Conservation (phyloP, 2,329 filamentous ascomycete species). For the Stachybotrys chlorohalonatus region DNA sequence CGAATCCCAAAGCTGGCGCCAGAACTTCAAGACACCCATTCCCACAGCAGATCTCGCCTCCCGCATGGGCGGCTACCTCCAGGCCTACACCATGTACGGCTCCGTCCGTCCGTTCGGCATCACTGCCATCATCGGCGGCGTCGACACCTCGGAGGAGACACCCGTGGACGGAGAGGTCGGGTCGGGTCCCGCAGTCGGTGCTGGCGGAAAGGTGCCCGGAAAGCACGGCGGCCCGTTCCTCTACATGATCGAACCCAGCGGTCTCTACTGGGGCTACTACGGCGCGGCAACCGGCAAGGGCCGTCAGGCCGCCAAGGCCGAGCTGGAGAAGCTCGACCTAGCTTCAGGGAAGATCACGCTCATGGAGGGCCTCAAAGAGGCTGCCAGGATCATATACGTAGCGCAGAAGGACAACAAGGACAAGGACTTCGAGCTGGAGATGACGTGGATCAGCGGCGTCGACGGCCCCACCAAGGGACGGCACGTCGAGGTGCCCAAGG, state of each 20-base stretch:
- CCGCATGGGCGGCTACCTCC: constrained; percentile 91
- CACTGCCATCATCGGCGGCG: constrained; percentile 86
- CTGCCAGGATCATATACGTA: constrained; percentile 92
- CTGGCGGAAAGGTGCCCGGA: constrained; percentile 70
- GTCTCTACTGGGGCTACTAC: constrained; percentile 98
- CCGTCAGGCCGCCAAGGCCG: constrained; percentile 91
- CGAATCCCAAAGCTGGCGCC: constrained; percentile 85
- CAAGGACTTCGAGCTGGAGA: constrained; percentile 98
- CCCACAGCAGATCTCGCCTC: constrained; percentile 79
- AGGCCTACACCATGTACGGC: constrained; percentile 95
- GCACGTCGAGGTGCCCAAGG: constrained; percentile 89
- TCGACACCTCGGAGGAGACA: constrained; percentile 79
- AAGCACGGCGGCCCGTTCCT: constrained; percentile 83
- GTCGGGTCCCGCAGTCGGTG: constrained; percentile 64
- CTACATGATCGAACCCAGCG: constrained; percentile 99
- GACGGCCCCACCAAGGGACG: constrained; percentile 85
- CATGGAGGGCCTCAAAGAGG: constrained; percentile 87
- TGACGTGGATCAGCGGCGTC: constrained; percentile 90
- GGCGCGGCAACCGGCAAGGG: constrained; percentile 96
- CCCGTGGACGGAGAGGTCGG: constrained; percentile 89
- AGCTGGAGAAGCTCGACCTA: constrained; percentile 95
- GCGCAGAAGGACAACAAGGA: constrained; percentile 99
- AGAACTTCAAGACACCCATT: constrained; percentile 91
- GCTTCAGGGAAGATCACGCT: constrained; percentile 67
- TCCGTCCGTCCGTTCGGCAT: constrained; percentile 95